Base-by-base conservation (phyloP, 495 filamentous ascomycete genomes). In the Ramalina peruviana region DNA sequence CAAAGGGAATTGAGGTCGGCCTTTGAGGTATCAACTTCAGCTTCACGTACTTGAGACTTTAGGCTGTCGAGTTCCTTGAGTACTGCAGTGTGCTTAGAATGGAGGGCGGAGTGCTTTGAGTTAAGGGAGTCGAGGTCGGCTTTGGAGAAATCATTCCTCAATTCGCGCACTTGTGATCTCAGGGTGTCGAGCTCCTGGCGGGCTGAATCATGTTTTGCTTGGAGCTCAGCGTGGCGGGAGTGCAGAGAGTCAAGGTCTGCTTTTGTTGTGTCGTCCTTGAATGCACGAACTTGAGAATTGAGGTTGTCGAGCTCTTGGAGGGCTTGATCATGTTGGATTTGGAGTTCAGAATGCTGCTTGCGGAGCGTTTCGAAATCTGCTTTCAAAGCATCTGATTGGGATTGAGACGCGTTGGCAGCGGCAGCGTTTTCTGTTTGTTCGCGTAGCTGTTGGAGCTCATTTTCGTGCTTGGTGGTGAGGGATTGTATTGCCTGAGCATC, bases 331-430 rank as follows among this genome's bases (percentile, higher is more conserved):
- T 33, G 30, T 11, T 6, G 30, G 30, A 33, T 13, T 33, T 33
- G 30, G 30, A 33, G 30, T 33, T 26, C 19, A 25, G 36, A 23
- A 6, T 27, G 7, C 39, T 43, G 48, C 39, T 40, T 53, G 41
- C 49, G 51, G 7, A 49, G 20, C 20, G 42, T 25, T 3, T 45
- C 46, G 17, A 53, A 46, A 23, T 53, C 51, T 53, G 39, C 38
- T 53, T 53, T 6, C 48, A 42, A n/a, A 49, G 7, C 12, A 7
- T 33, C 30, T 33, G 30, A 33, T 33, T 13, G 30, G 9, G 30
- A 7, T 13, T 33, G 30, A 10, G 30, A 33, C 2, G 3, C 20
- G 10, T 45, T 15, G 20, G 49, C 43, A n/a, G 43, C 39, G 23
- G 49, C 45, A 5, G 40, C 33, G n/a, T 44, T 46, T 33, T 53